Evolutionary conservation across 345 rosid species (phyloP).

Genomic region (Heritiera fomes): DNA sequence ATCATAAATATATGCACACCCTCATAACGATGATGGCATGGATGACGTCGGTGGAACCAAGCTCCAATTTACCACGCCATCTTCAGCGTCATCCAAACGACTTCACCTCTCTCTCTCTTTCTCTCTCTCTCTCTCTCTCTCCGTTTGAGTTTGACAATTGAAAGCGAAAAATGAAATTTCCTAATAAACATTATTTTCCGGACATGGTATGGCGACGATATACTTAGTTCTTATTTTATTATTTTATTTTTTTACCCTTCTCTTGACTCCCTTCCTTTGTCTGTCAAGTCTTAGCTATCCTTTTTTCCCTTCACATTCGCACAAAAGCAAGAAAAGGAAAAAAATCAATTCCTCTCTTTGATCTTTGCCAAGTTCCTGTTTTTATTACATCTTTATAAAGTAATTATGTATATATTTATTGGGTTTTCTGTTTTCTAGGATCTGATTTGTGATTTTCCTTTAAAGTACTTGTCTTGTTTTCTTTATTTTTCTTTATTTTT

Average conservation of each 20-base stretch:
- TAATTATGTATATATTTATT: not conserved
- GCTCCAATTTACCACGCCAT: slow-evolving; percentile 35
- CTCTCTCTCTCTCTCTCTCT: not conserved
- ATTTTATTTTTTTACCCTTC: not conserved
- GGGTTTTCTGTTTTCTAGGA: slow-evolving; percentile 9
- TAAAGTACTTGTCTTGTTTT: not conserved
- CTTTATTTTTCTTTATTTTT: not conserved
- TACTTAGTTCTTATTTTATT: not conserved
- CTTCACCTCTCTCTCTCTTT: not conserved
- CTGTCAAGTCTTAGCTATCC: not conserved
- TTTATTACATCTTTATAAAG: slow-evolving; percentile 5
- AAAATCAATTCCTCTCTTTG: not conserved
- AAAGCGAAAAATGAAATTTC: slow-evolving; percentile 30
- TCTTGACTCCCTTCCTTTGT: not conserved
- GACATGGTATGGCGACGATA: not conserved
- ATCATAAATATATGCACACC: not conserved
- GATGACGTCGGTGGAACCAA: slow-evolving; percentile 31
- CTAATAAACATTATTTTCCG: not conserved
- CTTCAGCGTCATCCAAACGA: slow-evolving; percentile 17
- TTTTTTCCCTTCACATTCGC: not conserved
- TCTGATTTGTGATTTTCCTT: slow-evolving; percentile 11
- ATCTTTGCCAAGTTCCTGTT: not conserved
- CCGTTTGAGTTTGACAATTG: not conserved
- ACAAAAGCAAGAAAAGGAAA: too few relatives aligned
- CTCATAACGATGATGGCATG: slow-evolving; percentile 25